Evolutionary conservation across 495 filamentous ascomycete species (phyloP).

Genomic region (Hypoxylon crocopeplum): DNA sequence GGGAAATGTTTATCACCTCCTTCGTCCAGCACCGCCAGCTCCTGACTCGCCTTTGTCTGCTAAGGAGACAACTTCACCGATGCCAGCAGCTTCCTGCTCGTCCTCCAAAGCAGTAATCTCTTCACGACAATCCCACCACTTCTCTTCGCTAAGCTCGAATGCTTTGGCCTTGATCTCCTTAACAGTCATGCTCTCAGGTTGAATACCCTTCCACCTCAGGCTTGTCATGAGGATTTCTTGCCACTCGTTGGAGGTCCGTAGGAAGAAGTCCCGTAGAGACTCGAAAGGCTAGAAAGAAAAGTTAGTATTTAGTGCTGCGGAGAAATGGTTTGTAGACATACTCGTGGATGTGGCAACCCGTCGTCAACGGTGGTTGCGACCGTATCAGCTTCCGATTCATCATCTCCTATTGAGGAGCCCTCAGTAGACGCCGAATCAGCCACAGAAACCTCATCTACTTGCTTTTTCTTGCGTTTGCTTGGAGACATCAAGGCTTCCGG

Average conservation of each 20-base stretch:
- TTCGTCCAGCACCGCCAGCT: slow-evolving; percentile 63
- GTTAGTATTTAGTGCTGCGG: slow-evolving; percentile 28
- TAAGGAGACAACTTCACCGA: slow-evolving; percentile 91
- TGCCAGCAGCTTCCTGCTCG: slow-evolving; percentile 94
- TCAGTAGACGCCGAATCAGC: slow-evolving; percentile 44
- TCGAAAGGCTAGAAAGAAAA: slow-evolving; percentile 83
- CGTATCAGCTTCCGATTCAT: slow-evolving; percentile 57
- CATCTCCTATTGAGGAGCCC: slow-evolving; percentile 45
- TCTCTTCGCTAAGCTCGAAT: slow-evolving; percentile 88
- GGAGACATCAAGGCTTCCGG: slow-evolving; percentile 43
- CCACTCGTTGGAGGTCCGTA: slow-evolving; percentile 86
- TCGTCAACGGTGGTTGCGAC: slow-evolving; percentile 57
- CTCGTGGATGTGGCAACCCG: slow-evolving; percentile 64
- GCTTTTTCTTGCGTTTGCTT: slow-evolving; percentile 59
- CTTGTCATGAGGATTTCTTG: slow-evolving; percentile 80
- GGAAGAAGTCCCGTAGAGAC: slow-evolving; percentile 88
- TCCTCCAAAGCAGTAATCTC: slow-evolving; percentile 93
- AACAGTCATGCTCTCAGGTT: slow-evolving; percentile 68
- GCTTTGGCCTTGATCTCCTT: slow-evolving; percentile 92
- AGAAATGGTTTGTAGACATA: slow-evolving; percentile 29
- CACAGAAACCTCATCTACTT: slow-evolving; percentile 43
- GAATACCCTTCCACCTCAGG: slow-evolving; percentile 63
- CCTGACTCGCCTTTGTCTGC: slow-evolving; percentile 67
- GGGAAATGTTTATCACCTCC: slow-evolving; percentile 51
- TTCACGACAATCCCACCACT: slow-evolving; percentile 98